These are phyloP conservation scores for Penicillium dipodomyicola DNA, from an alignment of 495 filamentous ascomycete genomes.

Conservation along the genomic window DNA sequence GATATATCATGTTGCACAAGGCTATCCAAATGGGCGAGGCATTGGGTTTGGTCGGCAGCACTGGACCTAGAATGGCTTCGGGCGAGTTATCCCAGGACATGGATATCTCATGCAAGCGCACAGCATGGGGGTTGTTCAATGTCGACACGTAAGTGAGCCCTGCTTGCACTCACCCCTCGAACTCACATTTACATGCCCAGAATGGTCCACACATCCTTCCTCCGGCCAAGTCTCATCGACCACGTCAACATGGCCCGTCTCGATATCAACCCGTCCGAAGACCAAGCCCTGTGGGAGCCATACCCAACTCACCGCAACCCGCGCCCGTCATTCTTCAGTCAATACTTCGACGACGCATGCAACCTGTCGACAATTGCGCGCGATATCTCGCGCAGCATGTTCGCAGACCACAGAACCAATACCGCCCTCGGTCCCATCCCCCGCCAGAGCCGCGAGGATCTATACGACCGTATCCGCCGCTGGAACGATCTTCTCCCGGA, in stretches of 20 bases:
- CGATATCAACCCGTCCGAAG: slow-evolving; percentile 13
- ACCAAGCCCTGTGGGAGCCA: slow-evolving; percentile 33
- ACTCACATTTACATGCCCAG: slow-evolving; percentile 17
- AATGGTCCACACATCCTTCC: slow-evolving; percentile 42
- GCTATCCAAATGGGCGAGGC: slow-evolving; percentile 41
- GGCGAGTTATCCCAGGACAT: slow-evolving; percentile 34
- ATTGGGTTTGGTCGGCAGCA: slow-evolving; percentile 36
- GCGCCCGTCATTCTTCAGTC: slow-evolving; percentile 32
- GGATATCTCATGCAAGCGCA: slow-evolving; percentile 35
- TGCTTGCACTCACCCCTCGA: background rate
- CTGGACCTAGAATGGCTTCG: slow-evolving; percentile 19
- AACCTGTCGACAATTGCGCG: slow-evolving; percentile 42
- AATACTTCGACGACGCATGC: slow-evolving; percentile 43
- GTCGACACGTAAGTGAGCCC: slow-evolving; percentile 41
- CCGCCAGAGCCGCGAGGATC: slow-evolving; percentile 28
- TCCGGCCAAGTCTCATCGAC: slow-evolving; percentile 38
- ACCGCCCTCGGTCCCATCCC: slow-evolving; percentile 11
- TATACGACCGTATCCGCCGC: slow-evolving; percentile 33
- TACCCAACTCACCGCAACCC: slow-evolving; percentile 40
- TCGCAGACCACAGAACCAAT: slow-evolving; percentile 19
- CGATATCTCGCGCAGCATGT: slow-evolving; percentile 43
- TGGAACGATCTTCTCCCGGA: slow-evolving; percentile 39
- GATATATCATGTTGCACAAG: slow-evolving; percentile 44
- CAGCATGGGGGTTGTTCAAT: slow-evolving; percentile 47
- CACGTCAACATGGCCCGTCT: slow-evolving; percentile 37